A percentile compares a stretch with the other conserved stretches of the same genome.
phyloP scores from a whole-genome alignment of 208 protist genomes.

The Porcisia hertigi region DNA sequence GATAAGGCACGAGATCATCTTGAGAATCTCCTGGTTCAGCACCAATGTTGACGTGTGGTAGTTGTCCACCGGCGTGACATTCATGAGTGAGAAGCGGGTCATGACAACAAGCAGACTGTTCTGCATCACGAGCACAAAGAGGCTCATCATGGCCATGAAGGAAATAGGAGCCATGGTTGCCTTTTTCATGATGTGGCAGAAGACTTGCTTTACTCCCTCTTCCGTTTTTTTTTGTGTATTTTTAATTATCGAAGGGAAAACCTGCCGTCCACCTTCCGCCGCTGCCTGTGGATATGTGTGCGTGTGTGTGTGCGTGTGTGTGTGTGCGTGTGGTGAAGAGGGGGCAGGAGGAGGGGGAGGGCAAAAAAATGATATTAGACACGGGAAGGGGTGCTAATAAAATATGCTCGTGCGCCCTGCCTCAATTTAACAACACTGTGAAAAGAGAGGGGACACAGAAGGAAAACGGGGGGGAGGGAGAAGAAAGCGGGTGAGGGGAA shows the following conservation, averaged over 20 bases:
- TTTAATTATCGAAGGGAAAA: too few relatives aligned
- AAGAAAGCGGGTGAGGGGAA: too few relatives aligned
- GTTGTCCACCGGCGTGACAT: conserved; percentile 29
- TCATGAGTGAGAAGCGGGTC: conserved; percentile 65
- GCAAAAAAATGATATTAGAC: not conserved
- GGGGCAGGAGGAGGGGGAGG: not conserved
- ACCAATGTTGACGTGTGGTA: conserved; percentile 75
- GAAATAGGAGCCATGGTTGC: conserved; percentile 11
- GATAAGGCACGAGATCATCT: conserved; percentile 71
- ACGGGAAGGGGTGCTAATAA: too few relatives aligned
- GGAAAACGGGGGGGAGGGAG: too few relatives aligned
- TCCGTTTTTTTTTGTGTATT: too few relatives aligned
- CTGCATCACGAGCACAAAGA: conserved; percentile 76
- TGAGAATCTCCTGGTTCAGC: conserved; percentile 77
- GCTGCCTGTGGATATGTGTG: not conserved
- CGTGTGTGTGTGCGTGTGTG: not conserved
- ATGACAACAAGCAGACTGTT: conserved; percentile 76
- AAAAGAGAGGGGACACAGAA: too few relatives aligned
- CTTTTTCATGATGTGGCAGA: conserved; percentile 2
- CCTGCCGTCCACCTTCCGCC: too few relatives aligned
- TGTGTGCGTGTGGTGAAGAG: too few relatives aligned
- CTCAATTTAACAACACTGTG: too few relatives aligned
- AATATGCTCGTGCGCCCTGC: too few relatives aligned
- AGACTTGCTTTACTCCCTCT: too few relatives aligned
- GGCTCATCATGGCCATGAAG: conserved; percentile 53